These are phyloP conservation scores for Poteriospumella lacustris DNA, from an alignment of 108 stramenopile species.

Conservation along the genomic window DNA sequence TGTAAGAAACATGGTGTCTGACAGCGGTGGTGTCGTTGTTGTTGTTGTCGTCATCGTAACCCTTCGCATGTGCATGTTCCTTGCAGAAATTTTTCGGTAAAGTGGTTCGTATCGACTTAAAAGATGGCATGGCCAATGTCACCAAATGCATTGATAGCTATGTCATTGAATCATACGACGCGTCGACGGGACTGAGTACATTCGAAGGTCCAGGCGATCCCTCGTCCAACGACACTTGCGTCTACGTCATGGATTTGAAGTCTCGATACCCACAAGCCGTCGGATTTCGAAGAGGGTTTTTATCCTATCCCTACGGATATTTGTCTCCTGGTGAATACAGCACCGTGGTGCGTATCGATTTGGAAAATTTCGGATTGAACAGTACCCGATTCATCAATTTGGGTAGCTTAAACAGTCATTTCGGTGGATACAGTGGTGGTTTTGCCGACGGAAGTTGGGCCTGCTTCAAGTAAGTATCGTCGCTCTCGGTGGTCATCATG, in stretches of 20 bases:
- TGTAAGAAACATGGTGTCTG: too few relatives aligned
- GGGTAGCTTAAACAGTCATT: background rate
- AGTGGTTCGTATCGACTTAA: constrained; percentile 44
- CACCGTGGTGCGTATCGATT: background rate
- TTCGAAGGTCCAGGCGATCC: background rate
- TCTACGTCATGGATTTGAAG: background rate
- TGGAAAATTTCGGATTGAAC: constrained; percentile 17
- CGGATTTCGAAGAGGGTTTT: constrained; percentile 21
- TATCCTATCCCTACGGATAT: constrained; percentile 22
- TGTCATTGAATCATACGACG: background rate
- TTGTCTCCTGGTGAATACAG: background rate
- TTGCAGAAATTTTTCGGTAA: constrained; percentile 42
- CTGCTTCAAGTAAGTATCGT: constrained; percentile 4
- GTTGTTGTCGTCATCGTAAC: background rate
- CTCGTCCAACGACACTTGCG: background rate
- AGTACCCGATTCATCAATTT: background rate
- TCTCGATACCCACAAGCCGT: background rate
- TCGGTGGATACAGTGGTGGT: constrained; percentile 27
- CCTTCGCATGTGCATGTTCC: background rate
- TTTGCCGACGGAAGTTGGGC: constrained; percentile 12
- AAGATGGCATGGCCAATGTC: background rate
- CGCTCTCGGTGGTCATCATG: background rate
- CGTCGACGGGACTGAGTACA: background rate
- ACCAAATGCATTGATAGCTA: background rate
- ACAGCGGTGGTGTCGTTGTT: background rate